phyloP scores from a whole-genome alignment of 1,284 basidiomycete genomes.

The Apiotrichum siamense region DNA sequence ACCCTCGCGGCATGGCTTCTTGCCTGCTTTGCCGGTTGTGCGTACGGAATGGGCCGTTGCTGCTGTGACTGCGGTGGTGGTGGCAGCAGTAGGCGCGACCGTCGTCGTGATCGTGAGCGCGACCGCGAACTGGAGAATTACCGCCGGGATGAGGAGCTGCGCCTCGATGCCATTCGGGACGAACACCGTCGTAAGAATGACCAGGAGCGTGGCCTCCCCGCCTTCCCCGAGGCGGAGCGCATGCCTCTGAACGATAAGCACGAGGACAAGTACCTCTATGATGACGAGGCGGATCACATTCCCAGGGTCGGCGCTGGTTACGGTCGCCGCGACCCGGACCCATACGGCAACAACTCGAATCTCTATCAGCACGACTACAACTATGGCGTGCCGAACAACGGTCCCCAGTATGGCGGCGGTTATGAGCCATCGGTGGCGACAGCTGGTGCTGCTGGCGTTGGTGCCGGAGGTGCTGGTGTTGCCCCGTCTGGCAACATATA shows the following conservation, averaged over 20 bases:
- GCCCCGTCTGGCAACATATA: conserved; percentile 22
- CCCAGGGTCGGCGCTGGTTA: conserved; percentile 36
- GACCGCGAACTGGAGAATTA: conserved; percentile 24
- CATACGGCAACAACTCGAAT: neutral
- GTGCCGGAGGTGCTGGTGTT: conserved; percentile 31
- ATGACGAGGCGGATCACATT: conserved; percentile 8
- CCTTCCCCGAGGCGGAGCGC: conserved; percentile 33
- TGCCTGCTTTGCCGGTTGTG: conserved; percentile 76
- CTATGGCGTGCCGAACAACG: conserved; percentile 10
- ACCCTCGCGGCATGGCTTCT: conserved; percentile 76
- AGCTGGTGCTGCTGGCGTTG: conserved; percentile 3
- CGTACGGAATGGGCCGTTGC: conserved; percentile 71
- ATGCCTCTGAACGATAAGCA: conserved; percentile 26
- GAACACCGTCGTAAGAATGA: conserved; percentile 34
- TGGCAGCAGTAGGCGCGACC: conserved; percentile 23
- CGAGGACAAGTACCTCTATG: conserved; percentile 41
- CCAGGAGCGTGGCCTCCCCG: conserved; percentile 38
- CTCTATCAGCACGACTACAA: conserved; percentile 9
- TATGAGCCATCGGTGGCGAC: conserved; percentile 5
- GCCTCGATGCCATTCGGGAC: conserved; percentile 36
- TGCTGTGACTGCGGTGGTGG: conserved; percentile 78
- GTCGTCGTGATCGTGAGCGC: conserved; percentile 25
- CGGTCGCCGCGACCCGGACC: conserved; percentile 4
- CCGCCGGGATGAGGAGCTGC: conserved; percentile 21
- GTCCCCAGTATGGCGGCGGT: conserved; percentile 3